These are phyloP conservation scores for Globisporangium splendens DNA, from an alignment of 352 stramenopile genomes.

Conservation along the genomic window DNA sequence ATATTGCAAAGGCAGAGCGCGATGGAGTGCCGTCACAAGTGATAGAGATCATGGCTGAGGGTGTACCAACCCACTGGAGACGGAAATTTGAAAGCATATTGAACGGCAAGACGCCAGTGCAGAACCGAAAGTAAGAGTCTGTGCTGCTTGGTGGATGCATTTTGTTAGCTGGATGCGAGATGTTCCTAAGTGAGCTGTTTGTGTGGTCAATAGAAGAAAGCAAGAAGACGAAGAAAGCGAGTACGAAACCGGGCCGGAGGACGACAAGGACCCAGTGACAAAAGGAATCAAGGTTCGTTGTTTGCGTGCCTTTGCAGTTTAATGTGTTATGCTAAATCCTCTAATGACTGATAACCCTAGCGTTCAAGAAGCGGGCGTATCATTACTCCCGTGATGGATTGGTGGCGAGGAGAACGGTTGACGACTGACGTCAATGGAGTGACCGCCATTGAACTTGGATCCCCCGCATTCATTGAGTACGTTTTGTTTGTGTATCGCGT, in stretches of 20 bases:
- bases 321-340: conserved; percentile 5
- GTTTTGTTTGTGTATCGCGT: neutral
- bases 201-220: neutral
- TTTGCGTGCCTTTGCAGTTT: neutral
- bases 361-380: conserved; percentile 19
- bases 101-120: neutral
- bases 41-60: conserved; percentile 48
- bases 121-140: neutral
- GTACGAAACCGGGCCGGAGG: conserved; percentile 4
- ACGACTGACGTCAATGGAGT: conserved; percentile 19
- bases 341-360: conserved; percentile 1
- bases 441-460: conserved; percentile 20
- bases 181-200: neutral
- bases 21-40: conserved; percentile 31
- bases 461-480: conserved; percentile 23
- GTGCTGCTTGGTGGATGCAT: too few species aligned
- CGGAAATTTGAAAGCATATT: conserved; percentile 13
- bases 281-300: neutral
- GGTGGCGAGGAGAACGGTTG: conserved; percentile 38
- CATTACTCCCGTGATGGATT: conserved; percentile 42
- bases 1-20: conserved; percentile 29
- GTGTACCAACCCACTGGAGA: conserved; percentile 49
- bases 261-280: neutral
- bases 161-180: neutral
- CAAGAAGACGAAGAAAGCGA: neutral